Evolutionary conservation across 202 grass and related monocot species (phyloP).

Genomic region (Bolboschoenoplectus hybrid): DNA sequence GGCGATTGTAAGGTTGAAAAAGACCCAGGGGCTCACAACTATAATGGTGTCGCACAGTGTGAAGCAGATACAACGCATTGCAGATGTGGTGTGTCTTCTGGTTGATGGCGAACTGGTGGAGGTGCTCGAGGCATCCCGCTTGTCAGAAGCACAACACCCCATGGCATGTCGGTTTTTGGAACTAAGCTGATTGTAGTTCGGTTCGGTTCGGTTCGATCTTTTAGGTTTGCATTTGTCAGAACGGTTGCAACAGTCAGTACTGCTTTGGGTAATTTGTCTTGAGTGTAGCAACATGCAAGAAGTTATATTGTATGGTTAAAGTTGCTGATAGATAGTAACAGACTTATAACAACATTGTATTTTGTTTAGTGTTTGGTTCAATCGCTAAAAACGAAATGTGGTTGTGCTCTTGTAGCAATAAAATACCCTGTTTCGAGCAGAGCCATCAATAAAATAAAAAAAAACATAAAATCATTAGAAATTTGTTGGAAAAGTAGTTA

Average conservation of each 20-base stretch:
- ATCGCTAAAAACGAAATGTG: neutral
- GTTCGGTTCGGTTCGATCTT: neutral
- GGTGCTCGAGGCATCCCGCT: conserved; percentile 61
- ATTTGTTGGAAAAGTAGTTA: no score
- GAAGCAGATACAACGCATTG: conserved; percentile 95
- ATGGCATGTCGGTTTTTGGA: conserved; percentile 86
- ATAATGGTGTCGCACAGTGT: conserved; percentile 93
- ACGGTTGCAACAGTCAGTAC: neutral
- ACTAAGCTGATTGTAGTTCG: conserved; percentile 54
- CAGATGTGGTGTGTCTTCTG: conserved; percentile 81
- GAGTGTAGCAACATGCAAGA: neutral
- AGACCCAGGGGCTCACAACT: conserved; percentile 65
- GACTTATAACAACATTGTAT: neutral
- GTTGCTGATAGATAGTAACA: neutral
- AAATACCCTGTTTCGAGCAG: neutral
- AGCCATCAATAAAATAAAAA: neutral
- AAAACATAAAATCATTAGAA: no score
- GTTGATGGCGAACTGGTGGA: conserved; percentile 86
- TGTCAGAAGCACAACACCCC: conserved; percentile 70
- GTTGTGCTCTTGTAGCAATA: neutral
- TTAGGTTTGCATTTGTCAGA: neutral
- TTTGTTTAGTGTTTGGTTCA: neutral
- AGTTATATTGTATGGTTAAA: neutral
- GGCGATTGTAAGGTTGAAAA: conserved; percentile 78
- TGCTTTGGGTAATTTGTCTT: neutral